Conservation (phyloP, 257 asterid species). For the Voacanga thouarsii region DNA sequence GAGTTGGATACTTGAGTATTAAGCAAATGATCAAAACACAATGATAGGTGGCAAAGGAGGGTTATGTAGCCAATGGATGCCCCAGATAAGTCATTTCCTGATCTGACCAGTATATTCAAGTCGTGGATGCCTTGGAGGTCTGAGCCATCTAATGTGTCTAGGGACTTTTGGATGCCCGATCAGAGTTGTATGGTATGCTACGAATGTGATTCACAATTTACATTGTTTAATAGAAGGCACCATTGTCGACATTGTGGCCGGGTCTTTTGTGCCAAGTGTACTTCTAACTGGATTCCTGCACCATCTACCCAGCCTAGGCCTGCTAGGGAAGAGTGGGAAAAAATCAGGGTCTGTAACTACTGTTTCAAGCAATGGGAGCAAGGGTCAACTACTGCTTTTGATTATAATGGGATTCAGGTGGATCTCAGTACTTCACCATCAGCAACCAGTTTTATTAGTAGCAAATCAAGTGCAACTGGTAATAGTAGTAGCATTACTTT, state of each 20-base stretch:
- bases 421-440: conserved; percentile 64
- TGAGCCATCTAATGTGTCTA: conserved; percentile 69
- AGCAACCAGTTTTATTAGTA: conserved; percentile 71
- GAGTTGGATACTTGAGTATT: conserved; percentile 37
- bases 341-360: conserved; percentile 74
- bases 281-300: conserved; percentile 71
- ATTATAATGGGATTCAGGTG: conserved; percentile 53
- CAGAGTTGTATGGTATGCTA: conserved; percentile 94
- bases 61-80: conserved; percentile 59
- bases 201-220: conserved; percentile 87
- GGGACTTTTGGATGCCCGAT: conserved; percentile 99
- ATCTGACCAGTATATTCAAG: conserved; percentile 56
- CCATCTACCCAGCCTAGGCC: conserved; percentile 31
- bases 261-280: conserved; percentile 82
- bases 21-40: conserved; percentile 49
- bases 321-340: conserved; percentile 60
- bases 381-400: conserved; percentile 34
- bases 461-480: conserved; percentile 75
- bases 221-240: conserved; percentile 85
- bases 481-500: conserved; percentile 56
- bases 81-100: conserved; percentile 51
- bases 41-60: conserved; percentile 58
- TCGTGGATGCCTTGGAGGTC: conserved; percentile 79
- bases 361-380: conserved; percentile 78
- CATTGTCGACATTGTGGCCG: conserved; percentile 94